Percentiles rank a stretch among this genome's conserved stretches.
Evolutionary conservation across 768 basidiomycete genomes (phyloP).

Genomic region (Lactarius sp.): DNA sequence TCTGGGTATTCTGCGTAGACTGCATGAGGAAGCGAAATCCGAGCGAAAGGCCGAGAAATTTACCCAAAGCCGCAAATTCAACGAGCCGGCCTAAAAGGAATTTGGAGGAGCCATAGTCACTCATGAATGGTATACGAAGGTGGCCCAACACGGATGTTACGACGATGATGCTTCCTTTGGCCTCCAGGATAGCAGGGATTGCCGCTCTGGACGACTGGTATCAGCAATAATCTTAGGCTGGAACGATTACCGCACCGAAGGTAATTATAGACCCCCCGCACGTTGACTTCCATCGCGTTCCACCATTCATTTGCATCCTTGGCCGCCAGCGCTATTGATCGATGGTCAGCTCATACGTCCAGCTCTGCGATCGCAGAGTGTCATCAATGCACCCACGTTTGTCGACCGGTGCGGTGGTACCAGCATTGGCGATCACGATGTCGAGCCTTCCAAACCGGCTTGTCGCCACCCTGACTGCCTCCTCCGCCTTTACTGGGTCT

Average conservation of each 20-base stretch:
- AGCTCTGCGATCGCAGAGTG: not conserved
- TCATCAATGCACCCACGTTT: not conserved
- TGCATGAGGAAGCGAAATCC: too few species aligned
- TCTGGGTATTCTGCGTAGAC: slow-evolving; percentile 6
- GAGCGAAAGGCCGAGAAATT: not conserved
- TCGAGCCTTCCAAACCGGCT: slow-evolving; percentile 31
- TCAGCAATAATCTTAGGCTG: not conserved
- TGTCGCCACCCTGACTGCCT: slow-evolving; percentile 27
- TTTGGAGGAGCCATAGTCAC: slow-evolving; percentile 7
- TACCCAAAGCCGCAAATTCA: slow-evolving; percentile 14
- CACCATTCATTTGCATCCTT: slow-evolving; percentile 13
- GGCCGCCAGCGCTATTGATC: not conserved
- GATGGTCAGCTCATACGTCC: not conserved
- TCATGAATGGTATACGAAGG: slow-evolving; percentile 2
- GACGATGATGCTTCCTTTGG: slow-evolving; percentile 12
- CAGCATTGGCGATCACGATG: slow-evolving; percentile 31
- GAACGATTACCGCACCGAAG: slow-evolving; percentile 12
- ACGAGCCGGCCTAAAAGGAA: slow-evolving; percentile 7
- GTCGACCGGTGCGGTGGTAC: slow-evolving; percentile 1
- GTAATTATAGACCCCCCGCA: slow-evolving; percentile 13
- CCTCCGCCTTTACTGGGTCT: slow-evolving; percentile 25
- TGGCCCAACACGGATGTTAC: slow-evolving; percentile 3
- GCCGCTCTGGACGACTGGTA: not conserved
- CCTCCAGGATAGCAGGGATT: not conserved
- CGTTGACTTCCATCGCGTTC: slow-evolving; percentile 10